phyloP scores from a whole-genome alignment of 805 yeast genomes.

The Saccharomycopsis fibuligera region DNA sequence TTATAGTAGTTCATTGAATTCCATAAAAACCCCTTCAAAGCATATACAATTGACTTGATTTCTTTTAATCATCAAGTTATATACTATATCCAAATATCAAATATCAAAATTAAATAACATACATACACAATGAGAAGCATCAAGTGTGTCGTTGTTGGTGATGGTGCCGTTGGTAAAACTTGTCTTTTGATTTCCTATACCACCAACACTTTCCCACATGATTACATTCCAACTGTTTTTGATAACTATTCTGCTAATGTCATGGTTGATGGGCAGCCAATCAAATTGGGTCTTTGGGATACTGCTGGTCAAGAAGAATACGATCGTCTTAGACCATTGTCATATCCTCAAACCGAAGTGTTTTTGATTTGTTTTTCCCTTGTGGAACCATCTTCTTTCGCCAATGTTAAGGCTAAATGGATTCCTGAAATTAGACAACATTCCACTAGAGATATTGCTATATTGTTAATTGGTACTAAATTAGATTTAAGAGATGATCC shows the following conservation, averaged over 20 bases:
- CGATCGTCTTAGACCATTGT: constrained; percentile 80
- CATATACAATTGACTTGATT: background rate
- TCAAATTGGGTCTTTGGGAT: constrained; percentile 88
- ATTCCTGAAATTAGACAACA: constrained; percentile 84
- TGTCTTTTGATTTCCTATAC: constrained; percentile 68
- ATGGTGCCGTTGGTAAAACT: constrained; percentile 81
- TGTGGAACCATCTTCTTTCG: constrained; percentile 72
- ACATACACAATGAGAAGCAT: constrained; percentile 60
- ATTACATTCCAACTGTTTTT: constrained; percentile 89
- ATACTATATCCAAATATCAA: background rate
- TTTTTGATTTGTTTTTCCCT: constrained; percentile 83
- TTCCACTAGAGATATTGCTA: constrained; percentile 61
- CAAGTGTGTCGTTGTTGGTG: constrained; percentile 91
- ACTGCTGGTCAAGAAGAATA: constrained; percentile 94
- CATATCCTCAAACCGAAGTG: constrained; percentile 89
- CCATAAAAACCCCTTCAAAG: background rate
- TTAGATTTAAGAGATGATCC: constrained; percentile 79
- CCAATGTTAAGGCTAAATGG: constrained; percentile 77
- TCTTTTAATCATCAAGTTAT: no score
- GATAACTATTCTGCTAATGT: constrained; percentile 88
- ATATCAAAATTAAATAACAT: background rate
- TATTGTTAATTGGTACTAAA: constrained; percentile 83
- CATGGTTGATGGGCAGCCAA: constrained; percentile 73
- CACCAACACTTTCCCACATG: constrained; percentile 88
- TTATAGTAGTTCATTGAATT: background rate